phyloP scores from a whole-genome alignment of 257 asterid species.

The Petunia axillaris region DNA sequence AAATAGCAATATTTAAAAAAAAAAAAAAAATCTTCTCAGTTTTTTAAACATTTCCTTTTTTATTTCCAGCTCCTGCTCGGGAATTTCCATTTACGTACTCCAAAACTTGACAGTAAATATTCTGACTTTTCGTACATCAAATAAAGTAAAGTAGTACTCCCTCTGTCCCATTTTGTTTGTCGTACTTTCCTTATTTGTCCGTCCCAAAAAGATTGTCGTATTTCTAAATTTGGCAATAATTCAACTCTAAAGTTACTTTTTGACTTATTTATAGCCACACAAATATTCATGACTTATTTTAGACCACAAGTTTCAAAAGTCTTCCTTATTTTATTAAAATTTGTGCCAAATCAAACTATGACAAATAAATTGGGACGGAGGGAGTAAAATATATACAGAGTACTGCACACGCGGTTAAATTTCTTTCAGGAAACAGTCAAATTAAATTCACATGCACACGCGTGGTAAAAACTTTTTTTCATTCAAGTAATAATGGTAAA shows the following conservation, averaged over 20 bases:
- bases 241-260: too few species aligned
- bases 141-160: neutral
- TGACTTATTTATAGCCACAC: too few species aligned
- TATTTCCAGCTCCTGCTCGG: neutral
- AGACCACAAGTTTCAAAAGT: too few species aligned
- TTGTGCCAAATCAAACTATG: too few species aligned
- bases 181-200: too few species aligned
- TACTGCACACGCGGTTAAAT: constrained; percentile 3
- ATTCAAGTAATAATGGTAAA: neutral
- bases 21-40: neutral
- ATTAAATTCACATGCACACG: constrained; percentile 36
- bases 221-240: too few species aligned
- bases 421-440: neutral
- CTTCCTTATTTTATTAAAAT: too few species aligned
- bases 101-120: neutral
- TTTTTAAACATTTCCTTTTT: neutral
- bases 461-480: constrained; percentile 22
- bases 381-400: constrained; percentile 24
- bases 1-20: neutral
- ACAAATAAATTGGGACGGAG: too few species aligned
- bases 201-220: too few species aligned
- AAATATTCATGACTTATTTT: too few species aligned
- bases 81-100: constrained; percentile 2
- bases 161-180: too few species aligned
- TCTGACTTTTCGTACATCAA: neutral